Conservation (phyloP, 345 rosid species). For the Hibiscus tridactylites region DNA sequence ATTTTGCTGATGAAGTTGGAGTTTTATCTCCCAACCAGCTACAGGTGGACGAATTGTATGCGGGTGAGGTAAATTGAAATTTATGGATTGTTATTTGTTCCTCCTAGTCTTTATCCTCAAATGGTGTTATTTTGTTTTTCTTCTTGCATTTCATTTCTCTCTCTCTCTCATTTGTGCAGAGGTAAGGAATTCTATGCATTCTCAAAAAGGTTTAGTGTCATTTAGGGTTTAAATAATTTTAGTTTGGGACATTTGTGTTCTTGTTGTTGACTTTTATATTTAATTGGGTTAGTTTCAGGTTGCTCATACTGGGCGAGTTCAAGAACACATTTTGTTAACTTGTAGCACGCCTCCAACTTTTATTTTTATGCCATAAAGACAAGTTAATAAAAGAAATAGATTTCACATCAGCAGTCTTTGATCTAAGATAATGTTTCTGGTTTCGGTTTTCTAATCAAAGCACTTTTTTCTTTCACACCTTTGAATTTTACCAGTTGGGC, state of each 20-base stretch:
- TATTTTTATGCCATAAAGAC: neutral
- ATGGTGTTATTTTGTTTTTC: neutral
- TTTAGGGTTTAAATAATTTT: neutral
- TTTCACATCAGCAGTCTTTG: neutral
- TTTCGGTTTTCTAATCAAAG: neutral
- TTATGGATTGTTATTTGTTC: neutral
- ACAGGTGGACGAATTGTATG: conserved; percentile 80
- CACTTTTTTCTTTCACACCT: neutral
- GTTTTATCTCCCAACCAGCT: conserved; percentile 90
- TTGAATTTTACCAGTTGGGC: neutral
- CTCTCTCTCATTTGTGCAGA: no score
- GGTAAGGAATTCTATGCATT: no score
- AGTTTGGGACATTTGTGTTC: neutral
- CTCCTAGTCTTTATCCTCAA: neutral
- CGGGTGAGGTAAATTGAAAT: conserved; percentile 80
- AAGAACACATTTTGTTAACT: neutral
- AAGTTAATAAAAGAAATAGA: neutral
- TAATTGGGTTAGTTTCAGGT: neutral
- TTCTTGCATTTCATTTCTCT: neutral
- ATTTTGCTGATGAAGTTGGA: conserved; percentile 88
- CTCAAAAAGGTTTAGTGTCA: neutral
- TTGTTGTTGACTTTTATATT: no score
- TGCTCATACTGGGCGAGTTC: neutral
- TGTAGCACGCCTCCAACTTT: neutral
- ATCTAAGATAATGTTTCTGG: neutral